Base-by-base conservation (phyloP, 2,329 filamentous ascomycete species). In the Bimuria novae-zelandiae region DNA sequence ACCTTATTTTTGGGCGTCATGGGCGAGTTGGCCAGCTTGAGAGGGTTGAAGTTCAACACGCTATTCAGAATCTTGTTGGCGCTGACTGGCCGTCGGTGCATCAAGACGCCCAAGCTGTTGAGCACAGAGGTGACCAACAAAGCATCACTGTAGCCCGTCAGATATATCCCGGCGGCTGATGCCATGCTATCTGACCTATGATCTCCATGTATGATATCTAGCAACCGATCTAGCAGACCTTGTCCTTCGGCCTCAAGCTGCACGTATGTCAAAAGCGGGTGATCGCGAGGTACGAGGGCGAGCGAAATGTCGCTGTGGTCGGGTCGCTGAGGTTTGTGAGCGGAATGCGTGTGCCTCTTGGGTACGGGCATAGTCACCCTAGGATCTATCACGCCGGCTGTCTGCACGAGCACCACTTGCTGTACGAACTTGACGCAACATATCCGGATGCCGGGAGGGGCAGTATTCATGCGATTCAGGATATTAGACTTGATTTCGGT, bases 401-500 rank as follows among this genome's bases (percentile, higher is more conserved):
- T 97, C 75, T 99, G 93, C 16, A 92, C 90, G 61, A 97, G 84
- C 39, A 99, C 89, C 39, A 97, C 90, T 59, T 90, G 87, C 77
- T 99, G 93, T 32, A 91, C 88, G 74, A 99, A 99, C 75, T 99
- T 99, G 81, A 97, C 88, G 78, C 94, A 97, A 80, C 92, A 96
- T 72, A 97, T 88, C 65, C 88, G 88, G 58, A 97, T 84, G 2
- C 90, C 88, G 11, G 88, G 82, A 12, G 84, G 78, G 16, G 90
- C 87, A 37, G 80, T 83, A 64, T 97, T 93, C 93, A 95, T 97
- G 67, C 94, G 86, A 54, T 85, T 86, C 55, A 99, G 76, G 62
- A 99, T 94, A 65, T 87, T 89, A 50, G 89, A 85, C 79, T 99
- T 99, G 76, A 97, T 93, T 10, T 86, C 83, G 49, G 85, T 82